phyloP scores from a whole-genome alignment of 2,329 filamentous ascomycete genomes.

The Aspergillus ochraceoroseus region DNA sequence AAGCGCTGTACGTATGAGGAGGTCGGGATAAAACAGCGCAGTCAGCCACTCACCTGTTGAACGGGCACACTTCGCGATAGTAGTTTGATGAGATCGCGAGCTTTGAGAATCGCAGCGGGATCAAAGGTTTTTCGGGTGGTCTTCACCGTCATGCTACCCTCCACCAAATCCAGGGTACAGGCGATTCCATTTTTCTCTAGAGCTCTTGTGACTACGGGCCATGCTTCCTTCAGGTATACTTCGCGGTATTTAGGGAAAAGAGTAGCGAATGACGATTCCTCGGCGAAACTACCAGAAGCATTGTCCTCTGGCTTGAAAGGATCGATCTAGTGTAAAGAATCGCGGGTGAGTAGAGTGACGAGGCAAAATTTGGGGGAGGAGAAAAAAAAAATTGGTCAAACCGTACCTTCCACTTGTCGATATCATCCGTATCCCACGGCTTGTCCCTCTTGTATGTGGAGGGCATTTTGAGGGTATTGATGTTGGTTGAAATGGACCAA shows the following conservation, averaged over 20 bases:
- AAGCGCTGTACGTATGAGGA: no score
- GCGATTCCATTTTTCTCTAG: constrained; percentile 85
- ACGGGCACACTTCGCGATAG: constrained; percentile 87
- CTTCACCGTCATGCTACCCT: constrained; percentile 94
- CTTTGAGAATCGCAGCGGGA: constrained; percentile 87
- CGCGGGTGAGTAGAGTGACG: no score
- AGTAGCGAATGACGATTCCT: constrained; percentile 80
- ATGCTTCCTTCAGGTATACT: constrained; percentile 84
- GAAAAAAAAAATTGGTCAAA: background rate
- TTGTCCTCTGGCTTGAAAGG: constrained; percentile 84
- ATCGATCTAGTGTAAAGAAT: constrained; percentile 70
- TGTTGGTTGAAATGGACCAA: constrained; percentile 4
- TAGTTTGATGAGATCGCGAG: constrained; percentile 88
- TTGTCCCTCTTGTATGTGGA: constrained; percentile 87
- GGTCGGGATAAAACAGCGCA: no score
- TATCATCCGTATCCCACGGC: constrained; percentile 92
- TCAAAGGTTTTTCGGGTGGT: constrained; percentile 90
- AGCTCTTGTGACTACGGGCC: constrained; percentile 82
- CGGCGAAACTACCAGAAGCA: constrained; percentile 73
- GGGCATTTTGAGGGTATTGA: constrained; percentile 58
- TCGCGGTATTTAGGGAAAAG: constrained; percentile 97
- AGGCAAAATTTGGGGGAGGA: no score
- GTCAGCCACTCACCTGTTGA: constrained; percentile 62
- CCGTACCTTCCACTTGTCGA: constrained; percentile 86
- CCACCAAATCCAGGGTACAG: constrained; percentile 87